These are phyloP conservation scores for Apiotrichum siamense DNA, from an alignment of 1,284 basidiomycete species.

Conservation along the genomic window DNA sequence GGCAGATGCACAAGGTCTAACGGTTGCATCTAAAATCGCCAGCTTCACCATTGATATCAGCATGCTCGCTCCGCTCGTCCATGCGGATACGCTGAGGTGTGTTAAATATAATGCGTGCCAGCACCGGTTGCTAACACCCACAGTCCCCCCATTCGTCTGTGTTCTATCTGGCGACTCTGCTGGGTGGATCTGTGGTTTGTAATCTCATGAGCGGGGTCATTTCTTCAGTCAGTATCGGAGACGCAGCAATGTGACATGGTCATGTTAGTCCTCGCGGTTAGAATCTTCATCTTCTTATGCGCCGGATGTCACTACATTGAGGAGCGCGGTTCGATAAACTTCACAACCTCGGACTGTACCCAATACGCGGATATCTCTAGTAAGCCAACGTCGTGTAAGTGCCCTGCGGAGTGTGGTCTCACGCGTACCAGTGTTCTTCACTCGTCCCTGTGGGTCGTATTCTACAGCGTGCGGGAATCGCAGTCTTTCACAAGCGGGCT, in stretches of 20 bases:
- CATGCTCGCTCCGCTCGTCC: conserved; percentile 38
- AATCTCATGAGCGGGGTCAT: no score
- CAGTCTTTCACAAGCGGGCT: conserved; percentile 40
- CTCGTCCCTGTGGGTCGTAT: conserved; percentile 40
- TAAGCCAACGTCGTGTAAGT: conserved; percentile 34
- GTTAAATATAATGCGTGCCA: conserved; percentile 2
- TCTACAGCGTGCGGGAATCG: conserved; percentile 39
- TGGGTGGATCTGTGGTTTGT: conserved; percentile 48
- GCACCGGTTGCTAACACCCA: not conserved
- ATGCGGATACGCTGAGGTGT: conserved; percentile 44
- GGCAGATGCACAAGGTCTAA: conserved; percentile 40
- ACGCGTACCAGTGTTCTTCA: conserved; percentile 38
- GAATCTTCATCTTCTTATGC: conserved; percentile 45
- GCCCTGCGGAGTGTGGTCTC: no score
- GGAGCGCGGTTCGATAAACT: conserved; percentile 43
- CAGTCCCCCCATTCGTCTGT: conserved; percentile 38
- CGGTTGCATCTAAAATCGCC: conserved; percentile 44
- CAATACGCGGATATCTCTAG: conserved; percentile 40
- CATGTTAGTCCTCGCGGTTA: conserved; percentile 17
- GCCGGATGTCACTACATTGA: conserved; percentile 48
- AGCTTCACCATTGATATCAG: conserved; percentile 45
- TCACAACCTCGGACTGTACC: conserved; percentile 43
- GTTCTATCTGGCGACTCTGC: conserved; percentile 36
- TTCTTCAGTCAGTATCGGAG: conserved; percentile 34
- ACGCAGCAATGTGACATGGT: not conserved